phyloP scores from a whole-genome alignment of 805 yeast species.

The Saccharomycopsis olivae region DNA sequence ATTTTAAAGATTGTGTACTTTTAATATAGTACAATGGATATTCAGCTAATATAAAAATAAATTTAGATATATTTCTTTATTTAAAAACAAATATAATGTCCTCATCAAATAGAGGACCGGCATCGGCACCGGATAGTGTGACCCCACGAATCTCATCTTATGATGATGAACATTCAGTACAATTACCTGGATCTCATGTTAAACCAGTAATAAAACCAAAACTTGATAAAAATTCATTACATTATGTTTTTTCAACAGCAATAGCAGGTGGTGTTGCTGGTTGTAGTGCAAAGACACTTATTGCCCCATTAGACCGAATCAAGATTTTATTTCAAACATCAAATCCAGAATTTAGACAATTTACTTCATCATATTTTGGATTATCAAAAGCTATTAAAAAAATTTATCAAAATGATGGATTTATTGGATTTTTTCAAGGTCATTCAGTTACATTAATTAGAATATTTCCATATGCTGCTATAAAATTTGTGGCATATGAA shows the following conservation, averaged over 20 bases:
- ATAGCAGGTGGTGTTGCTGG: slow-evolving; percentile 95
- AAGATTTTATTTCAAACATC: slow-evolving; percentile 92
- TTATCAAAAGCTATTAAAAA: slow-evolving; percentile 58
- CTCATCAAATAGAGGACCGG: no score
- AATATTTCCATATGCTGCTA: slow-evolving; percentile 94
- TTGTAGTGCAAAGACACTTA: slow-evolving; percentile 86
- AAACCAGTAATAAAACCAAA: no score
- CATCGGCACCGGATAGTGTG: no score
- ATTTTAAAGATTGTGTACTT: no score
- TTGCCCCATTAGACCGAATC: slow-evolving; percentile 92
- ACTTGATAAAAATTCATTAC: slow-evolving; percentile 64
- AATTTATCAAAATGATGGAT: slow-evolving; percentile 62
- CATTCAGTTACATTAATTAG: slow-evolving; percentile 88
- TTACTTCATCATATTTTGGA: slow-evolving; percentile 73
- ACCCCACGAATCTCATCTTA: no score
- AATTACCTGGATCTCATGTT: no score
- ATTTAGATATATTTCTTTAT: no score
- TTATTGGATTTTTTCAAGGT: slow-evolving; percentile 81
- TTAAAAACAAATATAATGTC: no score
- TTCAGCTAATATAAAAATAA: no score
- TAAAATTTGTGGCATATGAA: slow-evolving; percentile 93
- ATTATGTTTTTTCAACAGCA: slow-evolving; percentile 76
- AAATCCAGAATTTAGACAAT: slow-evolving; percentile 76
- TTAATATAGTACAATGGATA: no score
- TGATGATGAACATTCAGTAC: no score